Percentiles rank a stretch among this genome's conserved stretches.
Conservation (phyloP, 108 stramenopile species). For the Nitzschia sp. region DNA sequence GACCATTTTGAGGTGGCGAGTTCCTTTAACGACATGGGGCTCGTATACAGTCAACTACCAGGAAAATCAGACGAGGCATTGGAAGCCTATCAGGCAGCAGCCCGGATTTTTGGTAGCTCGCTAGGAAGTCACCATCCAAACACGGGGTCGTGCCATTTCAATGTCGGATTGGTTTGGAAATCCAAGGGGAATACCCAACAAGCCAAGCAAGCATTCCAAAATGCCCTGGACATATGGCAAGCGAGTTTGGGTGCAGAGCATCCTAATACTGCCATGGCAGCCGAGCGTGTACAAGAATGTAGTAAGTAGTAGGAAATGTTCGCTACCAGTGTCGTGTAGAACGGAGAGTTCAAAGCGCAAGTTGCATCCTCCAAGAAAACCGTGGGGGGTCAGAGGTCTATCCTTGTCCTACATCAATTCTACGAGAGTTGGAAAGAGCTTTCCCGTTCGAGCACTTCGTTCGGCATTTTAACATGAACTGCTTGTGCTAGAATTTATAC, state of each 20-base stretch:
- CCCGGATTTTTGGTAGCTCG: constrained; percentile 11
- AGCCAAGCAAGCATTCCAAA: constrained; percentile 18
- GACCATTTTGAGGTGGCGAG: constrained; percentile 26
- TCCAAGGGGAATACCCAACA: background rate
- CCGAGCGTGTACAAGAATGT: constrained; percentile 22
- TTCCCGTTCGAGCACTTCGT: too few species aligned
- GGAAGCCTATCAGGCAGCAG: constrained; percentile 23
- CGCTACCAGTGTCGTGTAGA: too few species aligned
- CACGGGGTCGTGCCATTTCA: constrained; percentile 30
- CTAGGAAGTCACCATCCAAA: constrained; percentile 24
- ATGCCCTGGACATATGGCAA: constrained; percentile 20
- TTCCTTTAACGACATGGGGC: constrained; percentile 34
- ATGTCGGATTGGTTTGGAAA: constrained; percentile 29
- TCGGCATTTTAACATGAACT: too few species aligned
- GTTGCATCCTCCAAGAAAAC: too few species aligned
- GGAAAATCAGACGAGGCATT: constrained; percentile 20
- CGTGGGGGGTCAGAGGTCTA: too few species aligned
- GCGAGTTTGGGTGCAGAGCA: constrained; percentile 20
- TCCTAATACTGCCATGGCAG: constrained; percentile 18
- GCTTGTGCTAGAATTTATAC: too few species aligned
- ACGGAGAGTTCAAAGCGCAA: too few species aligned
- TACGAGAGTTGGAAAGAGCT: too few species aligned
- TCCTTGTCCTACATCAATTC: too few species aligned
- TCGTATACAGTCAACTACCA: constrained; percentile 16
- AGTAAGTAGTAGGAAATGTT: too few species aligned